Base-by-base conservation (phyloP, 169 alveolate genomes). In the Plasmodium berghei region DNA sequence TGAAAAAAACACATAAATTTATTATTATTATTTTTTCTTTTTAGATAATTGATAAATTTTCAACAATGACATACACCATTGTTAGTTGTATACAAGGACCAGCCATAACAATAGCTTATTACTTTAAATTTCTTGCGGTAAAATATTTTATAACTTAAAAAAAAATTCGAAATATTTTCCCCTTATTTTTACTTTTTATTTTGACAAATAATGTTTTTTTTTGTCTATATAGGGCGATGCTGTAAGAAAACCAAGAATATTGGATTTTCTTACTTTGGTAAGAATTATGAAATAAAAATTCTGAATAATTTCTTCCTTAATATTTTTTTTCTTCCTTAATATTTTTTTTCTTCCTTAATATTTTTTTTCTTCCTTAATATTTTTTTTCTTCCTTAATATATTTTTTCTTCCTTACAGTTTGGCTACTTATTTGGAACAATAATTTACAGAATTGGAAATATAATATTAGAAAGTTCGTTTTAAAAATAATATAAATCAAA, bases 41-140 rank as follows among this genome's bases (percentile, higher is more conserved):
- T 26, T 40, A 75, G 89, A 75, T 75, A 24, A 75, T 75, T 9
- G 75, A 75, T 3, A 75, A 75, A 63, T 75, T 75, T 52, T 75
- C 89, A 8, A 75, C 89, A 18, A 75, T 75, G 89, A 75, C 89
- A n/a, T 75, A 75, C 24, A 75, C 89, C 52, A 75, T 75, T 45
- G 89, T 75, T 24, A 75, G 89, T 49, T 75, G 89, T 55, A 75
- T 75, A 46, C 89, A 75, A 49, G 89, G 89, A 63, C 89, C 89
- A 63, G 89, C 89, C 48, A 75, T 75, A 63, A 62, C 89, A 63
- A 75, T 75, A 9, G 89, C 89, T 5, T 75, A 75, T 55, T 75
- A 75, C 54, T 75, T 75, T 75, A 75, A 75, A 63, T 75, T 75
- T 42, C 26, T 75, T 46, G 89, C 89, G 67, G 89, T 75, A 75